Conservation (phyloP, 768 basidiomycete species). For the Coprinopsis strossmayeri region DNA sequence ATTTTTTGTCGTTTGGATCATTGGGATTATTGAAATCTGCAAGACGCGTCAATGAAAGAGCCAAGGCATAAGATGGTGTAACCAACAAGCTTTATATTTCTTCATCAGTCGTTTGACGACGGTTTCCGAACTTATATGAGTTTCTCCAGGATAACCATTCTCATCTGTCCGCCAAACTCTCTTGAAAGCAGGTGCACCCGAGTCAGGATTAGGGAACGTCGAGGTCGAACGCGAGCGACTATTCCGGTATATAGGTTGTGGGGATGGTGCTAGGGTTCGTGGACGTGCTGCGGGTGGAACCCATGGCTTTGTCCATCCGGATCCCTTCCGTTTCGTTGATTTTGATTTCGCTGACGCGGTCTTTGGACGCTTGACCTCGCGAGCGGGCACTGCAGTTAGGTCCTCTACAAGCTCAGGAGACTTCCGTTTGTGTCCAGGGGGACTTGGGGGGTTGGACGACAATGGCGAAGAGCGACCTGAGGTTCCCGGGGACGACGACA, state of each 20-base stretch:
- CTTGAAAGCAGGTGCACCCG: slow-evolving; percentile 27
- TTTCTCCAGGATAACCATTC: slow-evolving; percentile 43
- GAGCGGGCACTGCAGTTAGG: slow-evolving; percentile 11
- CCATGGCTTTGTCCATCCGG: neutral
- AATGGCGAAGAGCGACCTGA: slow-evolving; percentile 2
- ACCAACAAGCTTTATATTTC: slow-evolving; percentile 65
- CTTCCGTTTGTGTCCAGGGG: slow-evolving; percentile 6
- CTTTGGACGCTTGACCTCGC: slow-evolving; percentile 35
- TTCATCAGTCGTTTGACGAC: slow-evolving; percentile 60
- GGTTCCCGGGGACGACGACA: slow-evolving; percentile 1
- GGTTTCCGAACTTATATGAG: slow-evolving; percentile 55
- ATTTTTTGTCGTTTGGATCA: slow-evolving; percentile 56
- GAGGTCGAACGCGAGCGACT: slow-evolving; percentile 62
- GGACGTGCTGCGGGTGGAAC: slow-evolving; percentile 19
- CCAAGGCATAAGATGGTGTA: neutral
- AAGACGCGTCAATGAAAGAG: slow-evolving; percentile 12
- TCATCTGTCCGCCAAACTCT: slow-evolving; percentile 47
- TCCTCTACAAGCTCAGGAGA: neutral
- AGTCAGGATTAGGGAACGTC: slow-evolving; percentile 29
- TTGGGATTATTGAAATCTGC: slow-evolving; percentile 66
- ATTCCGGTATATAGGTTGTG: slow-evolving; percentile 49
- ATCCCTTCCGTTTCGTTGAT: neutral
- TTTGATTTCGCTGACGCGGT: slow-evolving; percentile 14
- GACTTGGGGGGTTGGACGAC: neutral
- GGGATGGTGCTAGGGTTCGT: slow-evolving; percentile 33